Evolutionary conservation across 2,329 filamentous ascomycete genomes (phyloP), one percentile per base, ranked within the genome.

Genomic region (Penicillium sp.): DNA sequence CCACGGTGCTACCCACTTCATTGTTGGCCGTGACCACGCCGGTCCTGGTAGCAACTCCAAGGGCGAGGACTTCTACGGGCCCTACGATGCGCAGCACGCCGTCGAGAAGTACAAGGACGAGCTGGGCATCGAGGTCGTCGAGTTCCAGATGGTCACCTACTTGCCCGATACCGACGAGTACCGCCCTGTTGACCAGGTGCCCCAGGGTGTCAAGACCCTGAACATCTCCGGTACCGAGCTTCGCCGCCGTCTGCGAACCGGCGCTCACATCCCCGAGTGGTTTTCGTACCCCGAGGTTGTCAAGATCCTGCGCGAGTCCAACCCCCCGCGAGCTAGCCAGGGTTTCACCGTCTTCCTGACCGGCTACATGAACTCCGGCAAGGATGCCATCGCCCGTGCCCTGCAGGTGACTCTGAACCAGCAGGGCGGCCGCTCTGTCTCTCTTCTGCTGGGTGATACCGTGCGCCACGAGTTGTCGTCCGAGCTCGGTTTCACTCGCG

Each of bases 111-210:
- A 95, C 79, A 83, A 82, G 62, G 80, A 87, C 52, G 92, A 98
- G 77, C 85, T 98, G 46, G 92, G 90, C 58, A 98, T 98, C 62
- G 87, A 95, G 73, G 92, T 98, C 61, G 92, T 98, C 50, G 88
- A 92, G 54, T 98, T 98, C 83, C 90, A 96, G 75, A 88, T 93
- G 80, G 95, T 98, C 83, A 96, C 93, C 48, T 98, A 96, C 72
- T 83, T 96, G 42, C 92, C 92, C 54, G 92, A 96, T 70, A 82
- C 80, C 62, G 92, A 98, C 67, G 92, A 96, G 76, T 98, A 98
- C 76, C 80, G 79, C 57, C 92, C 92, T 40, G 80, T 88, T 67
- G 86, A 98, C 70, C 79, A 95, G 72, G 90, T 98, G 46, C 73
- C 82, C 56, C 73, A 80, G 60, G 88, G 86, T 51, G 76, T 84